Percentiles rank a stretch among this genome's conserved stretches.
Evolutionary conservation across 768 basidiomycete species (phyloP).

Genomic region (Coprinopsis marcescibilis): DNA sequence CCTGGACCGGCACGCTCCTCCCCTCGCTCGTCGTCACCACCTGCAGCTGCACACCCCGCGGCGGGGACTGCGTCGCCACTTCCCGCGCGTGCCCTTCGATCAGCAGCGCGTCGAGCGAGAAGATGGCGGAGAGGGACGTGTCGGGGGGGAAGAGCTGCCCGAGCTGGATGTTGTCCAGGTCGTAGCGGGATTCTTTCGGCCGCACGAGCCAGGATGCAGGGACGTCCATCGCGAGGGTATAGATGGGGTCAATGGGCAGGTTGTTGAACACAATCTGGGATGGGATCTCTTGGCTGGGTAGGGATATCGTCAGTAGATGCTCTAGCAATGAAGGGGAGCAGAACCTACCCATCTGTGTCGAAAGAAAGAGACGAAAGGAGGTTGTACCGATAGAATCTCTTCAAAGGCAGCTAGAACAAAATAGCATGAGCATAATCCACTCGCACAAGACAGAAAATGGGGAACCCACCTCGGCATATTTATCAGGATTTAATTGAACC

Average conservation of each 20-base stretch:
- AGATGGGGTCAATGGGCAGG: slow-evolving; percentile 82
- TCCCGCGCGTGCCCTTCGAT: slow-evolving; percentile 95
- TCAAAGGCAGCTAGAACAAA: slow-evolving; percentile 67
- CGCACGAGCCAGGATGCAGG: slow-evolving; percentile 91
- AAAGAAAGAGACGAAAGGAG: slow-evolving; percentile 53
- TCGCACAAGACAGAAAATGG: neutral
- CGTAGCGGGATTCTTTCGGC: slow-evolving; percentile 81
- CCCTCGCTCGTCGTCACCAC: slow-evolving; percentile 37
- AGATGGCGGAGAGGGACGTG: slow-evolving; percentile 67
- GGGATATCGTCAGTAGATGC: neutral
- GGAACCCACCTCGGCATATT: slow-evolving; percentile 56
- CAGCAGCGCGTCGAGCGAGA: slow-evolving; percentile 86
- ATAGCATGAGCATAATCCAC: neutral
- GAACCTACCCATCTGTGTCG: slow-evolving; percentile 62
- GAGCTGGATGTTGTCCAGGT: slow-evolving; percentile 94
- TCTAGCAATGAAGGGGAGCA: neutral
- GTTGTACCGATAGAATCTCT: slow-evolving; percentile 87
- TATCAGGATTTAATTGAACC: slow-evolving; percentile 73
- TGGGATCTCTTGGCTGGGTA: slow-evolving; percentile 49
- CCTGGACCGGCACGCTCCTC: slow-evolving; percentile 46
- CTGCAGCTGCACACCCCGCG: slow-evolving; percentile 89
- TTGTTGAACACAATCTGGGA: slow-evolving; percentile 59
- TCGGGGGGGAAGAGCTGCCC: slow-evolving; percentile 55
- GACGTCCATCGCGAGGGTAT: slow-evolving; percentile 91
- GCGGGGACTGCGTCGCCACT: slow-evolving; percentile 51